Base-by-base conservation (phyloP, 139 green algal genomes). In the Coelastrella sp. region DNA sequence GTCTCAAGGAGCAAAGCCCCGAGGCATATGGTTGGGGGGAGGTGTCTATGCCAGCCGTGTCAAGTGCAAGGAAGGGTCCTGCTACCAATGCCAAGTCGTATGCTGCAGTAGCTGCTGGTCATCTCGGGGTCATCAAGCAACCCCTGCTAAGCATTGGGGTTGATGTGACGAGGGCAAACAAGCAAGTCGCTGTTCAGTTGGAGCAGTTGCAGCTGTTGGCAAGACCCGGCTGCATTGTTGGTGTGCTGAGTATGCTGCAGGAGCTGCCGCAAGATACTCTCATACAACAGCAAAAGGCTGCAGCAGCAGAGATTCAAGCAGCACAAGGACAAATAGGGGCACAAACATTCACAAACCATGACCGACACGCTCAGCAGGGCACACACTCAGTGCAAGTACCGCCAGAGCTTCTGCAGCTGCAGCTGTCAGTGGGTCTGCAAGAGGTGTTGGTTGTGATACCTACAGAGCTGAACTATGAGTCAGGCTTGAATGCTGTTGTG, bases 191-290 rank as follows among this genome's bases (percentile, higher is more conserved):
- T 0, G 63, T 91, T 27, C 51, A 76, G 13, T 40, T 91, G 13
- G 69, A 81, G 78, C 88, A 48, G 68, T 67, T 91, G 82, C 82
- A 86, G 68, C 68, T 91, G 85, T 62, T 89, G 40, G 80, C 88
- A 17, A 66, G 82, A 9, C 75, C 81, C 0, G 51, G 5, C 0
- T 81, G 63, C 5, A 1, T 88, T 1, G 53, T 67, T n/a, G 80
- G 48, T 21, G 35, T 91, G 11, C 40, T 17, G 2, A 74, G 35
- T 4, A 80, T 81, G 19, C 23, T 89, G 67, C 27, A 53, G n/a
- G 57, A 67, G 53, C 68, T 87, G 34, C 30, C 62, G n/a, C 45
- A 66, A 15, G 74, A 74, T 1, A 82, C 74, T 2, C 74, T 89
- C 63, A 62, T 82, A 64, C 74, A 83, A 11, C 79, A 84, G 60